Base-by-base conservation (phyloP, 1,284 basidiomycete species). In the Coniophora puteana region DNA sequence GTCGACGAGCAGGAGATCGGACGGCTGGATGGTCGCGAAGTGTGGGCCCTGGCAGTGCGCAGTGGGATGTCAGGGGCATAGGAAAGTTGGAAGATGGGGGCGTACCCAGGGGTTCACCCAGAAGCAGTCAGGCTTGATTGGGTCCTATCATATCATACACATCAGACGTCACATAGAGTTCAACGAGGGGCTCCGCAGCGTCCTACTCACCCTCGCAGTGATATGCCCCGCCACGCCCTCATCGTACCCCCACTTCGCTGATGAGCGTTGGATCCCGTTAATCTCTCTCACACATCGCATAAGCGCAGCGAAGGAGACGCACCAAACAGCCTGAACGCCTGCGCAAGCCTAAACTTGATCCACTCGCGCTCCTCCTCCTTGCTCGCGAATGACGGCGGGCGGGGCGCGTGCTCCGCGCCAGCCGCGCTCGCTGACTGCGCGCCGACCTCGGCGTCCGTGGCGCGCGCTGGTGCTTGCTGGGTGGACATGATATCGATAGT, bases 151-250 rank as follows among this genome's bases (percentile, higher is more conserved):
- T 43, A 21, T 34, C 3, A 28, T n/a, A 37, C 6, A 4, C 14
- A n/a, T 38, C 22, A 38, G 32, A 36, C 14, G 7, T 1, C 12
- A n/a, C 8, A 36, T 4, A 8, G 5, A 23, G 12, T 2, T 16
- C 11, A 21, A 8, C n/a, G 18, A 10, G 8, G 4, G n/a, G n/a
- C n/a, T n/a, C n/a, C n/a, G n/a, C n/a, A n/a, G 10, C n/a, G 17
- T 27, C 8, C 20, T 8, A 24, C 40, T 17, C 26, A 59, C 73
- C 45, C 78, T 67, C 35, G 80, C 74, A 16, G 80, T 84, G 47
- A 84, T 76, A 55, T 83, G 80, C 1, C 77, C 78, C 5, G 76
- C 72, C n/a, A 74, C 65, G 8, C 79, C 79, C 48, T 83, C 80
- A 40, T 77, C 78, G 50, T 70, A 80, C 3, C 78, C 78, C 17